Evolutionary conservation across 345 rosid genomes (phyloP).

Genomic region (Corymbia maculata): DNA sequence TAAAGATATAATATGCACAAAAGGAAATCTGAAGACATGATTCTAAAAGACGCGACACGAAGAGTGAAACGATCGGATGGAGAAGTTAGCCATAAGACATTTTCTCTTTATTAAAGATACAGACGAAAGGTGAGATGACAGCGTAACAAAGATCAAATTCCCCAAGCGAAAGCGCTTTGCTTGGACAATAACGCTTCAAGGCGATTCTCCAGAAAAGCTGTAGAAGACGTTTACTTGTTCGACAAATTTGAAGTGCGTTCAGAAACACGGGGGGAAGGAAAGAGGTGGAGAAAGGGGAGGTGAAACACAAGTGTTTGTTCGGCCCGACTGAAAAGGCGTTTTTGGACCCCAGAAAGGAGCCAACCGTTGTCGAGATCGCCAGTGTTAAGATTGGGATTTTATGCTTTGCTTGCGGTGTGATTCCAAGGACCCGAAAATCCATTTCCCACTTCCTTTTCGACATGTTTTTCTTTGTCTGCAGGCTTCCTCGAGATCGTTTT

Average conservation of each 20-base stretch:
- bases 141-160: background rate
- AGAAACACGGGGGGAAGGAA: background rate
- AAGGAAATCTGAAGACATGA: background rate
- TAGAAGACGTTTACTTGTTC: background rate
- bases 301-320: background rate
- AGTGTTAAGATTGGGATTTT: background rate
- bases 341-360: background rate
- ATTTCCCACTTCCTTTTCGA: background rate
- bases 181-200: background rate
- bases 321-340: background rate
- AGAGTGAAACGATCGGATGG: background rate
- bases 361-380: background rate
- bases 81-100: background rate
- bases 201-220: background rate
- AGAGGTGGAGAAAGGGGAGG: background rate
- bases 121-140: background rate
- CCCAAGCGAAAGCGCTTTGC: background rate
- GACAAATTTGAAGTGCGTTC: background rate
- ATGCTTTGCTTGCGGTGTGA: background rate
- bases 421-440: background rate
- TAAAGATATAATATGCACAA: background rate
- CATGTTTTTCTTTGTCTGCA: background rate
- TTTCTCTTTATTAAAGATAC: background rate
- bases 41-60: background rate
- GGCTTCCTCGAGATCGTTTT: background rate